Conservation (phyloP, 202 grass and related monocot genomes). For the Saccharum hybrid region DNA sequence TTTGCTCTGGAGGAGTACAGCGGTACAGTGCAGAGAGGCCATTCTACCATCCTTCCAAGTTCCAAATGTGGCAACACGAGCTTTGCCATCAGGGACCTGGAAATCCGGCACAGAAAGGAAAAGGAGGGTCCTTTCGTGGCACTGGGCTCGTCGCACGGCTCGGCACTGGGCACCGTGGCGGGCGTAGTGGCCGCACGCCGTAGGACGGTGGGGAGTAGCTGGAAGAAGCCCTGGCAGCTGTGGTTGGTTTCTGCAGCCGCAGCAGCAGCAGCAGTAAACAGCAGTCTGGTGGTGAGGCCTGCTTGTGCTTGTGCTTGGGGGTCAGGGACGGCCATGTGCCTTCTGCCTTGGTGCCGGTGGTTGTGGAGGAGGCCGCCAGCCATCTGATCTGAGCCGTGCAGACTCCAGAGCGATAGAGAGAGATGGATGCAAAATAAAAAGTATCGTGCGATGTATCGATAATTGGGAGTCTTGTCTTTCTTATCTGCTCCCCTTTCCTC, state of each 20-base stretch:
- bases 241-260: neutral
- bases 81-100: neutral
- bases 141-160: neutral
- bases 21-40: neutral
- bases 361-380: conserved; percentile 39
- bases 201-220: neutral
- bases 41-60: conserved; percentile 36
- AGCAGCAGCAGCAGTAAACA: conserved; percentile 32
- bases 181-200: neutral
- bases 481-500: conserved; percentile 30
- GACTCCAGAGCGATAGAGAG: neutral
- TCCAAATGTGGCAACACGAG: conserved; percentile 37
- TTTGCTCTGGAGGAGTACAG: neutral
- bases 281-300: conserved; percentile 22
- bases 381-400: neutral
- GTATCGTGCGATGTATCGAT: conserved; percentile 9
- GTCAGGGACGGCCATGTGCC: conserved; percentile 48
- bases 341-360: neutral
- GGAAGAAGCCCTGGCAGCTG: neutral
- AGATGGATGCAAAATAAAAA: neutral
- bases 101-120: conserved; percentile 3
- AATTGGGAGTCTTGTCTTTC: conserved; percentile 39
- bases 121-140: conserved; percentile 16
- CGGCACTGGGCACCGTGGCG: neutral
- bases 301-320: too few species aligned